phyloP scores from a whole-genome alignment of 2,329 filamentous ascomycete species.

The Cryphonectria nitschkei region DNA sequence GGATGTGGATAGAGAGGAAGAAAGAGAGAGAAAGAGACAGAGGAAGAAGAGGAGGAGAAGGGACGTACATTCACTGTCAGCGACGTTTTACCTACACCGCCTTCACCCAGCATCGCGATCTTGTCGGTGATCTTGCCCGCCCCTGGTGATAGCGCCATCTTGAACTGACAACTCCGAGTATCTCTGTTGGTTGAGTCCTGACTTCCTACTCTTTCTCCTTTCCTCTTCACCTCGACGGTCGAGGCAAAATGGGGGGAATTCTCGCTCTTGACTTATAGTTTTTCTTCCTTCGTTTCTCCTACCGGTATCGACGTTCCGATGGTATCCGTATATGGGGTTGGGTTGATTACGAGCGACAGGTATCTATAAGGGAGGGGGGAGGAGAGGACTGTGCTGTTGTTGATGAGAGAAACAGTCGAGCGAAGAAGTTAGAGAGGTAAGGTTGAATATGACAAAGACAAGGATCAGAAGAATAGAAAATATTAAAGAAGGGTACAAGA shows the following conservation, averaged over 20 bases:
- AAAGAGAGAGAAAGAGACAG: too few relatives aligned
- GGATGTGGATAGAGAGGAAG: background rate
- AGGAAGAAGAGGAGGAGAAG: background rate
- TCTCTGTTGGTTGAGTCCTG: background rate
- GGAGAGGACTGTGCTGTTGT: background rate
- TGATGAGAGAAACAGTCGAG: background rate
- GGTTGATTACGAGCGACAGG: constrained; percentile 1
- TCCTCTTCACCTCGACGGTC: background rate
- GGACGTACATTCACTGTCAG: constrained; percentile 26
- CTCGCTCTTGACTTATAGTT: background rate
- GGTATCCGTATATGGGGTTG: constrained; percentile 3
- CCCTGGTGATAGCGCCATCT: constrained; percentile 17
- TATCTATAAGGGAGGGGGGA: background rate
- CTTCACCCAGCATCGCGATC: constrained; percentile 28
- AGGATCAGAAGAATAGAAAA: background rate
- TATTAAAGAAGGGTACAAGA: background rate
- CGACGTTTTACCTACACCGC: constrained; percentile 29
- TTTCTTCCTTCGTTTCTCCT: background rate
- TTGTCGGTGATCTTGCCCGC: constrained; percentile 27
- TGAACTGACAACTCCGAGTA: constrained; percentile 1
- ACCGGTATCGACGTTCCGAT: constrained; percentile 6
- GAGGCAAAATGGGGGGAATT: background rate
- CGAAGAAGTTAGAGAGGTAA: background rate
- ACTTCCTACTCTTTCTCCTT: too few relatives aligned
- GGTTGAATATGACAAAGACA: background rate